Base-by-base conservation (phyloP, 352 stramenopile genomes). In the Halophytophthora polymorphica region DNA sequence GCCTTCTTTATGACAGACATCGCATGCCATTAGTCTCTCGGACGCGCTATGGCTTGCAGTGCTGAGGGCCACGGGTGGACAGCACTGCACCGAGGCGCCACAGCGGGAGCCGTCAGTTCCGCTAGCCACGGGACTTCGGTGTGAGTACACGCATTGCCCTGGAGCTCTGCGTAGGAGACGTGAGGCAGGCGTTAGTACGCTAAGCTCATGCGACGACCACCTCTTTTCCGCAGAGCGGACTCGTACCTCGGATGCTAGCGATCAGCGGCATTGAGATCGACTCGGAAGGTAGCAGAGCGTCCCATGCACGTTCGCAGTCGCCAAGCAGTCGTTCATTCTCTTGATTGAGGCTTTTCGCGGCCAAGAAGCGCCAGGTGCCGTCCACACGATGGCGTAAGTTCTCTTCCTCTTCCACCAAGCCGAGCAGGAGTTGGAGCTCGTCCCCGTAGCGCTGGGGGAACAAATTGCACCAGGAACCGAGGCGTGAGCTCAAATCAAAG, bases 361-460 rank as follows among this genome's bases (percentile, higher is more conserved):
- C 25, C 25, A 68, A 48, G 38, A 68, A 68, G 13, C 49, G 29
- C 54, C 54, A 68, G 6, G 29, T 64, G 36, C 39, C 31, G 15
- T 14, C 52, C 19, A 61, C 48, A 29, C 61, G 53, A 18, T 71
- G 49, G 12, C 45, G 43, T 17, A 64, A 39, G 6, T 61, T 19
- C 25, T 64, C 50, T 51, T 74, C 65, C 34, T 69, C 58, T 56
- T 74, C 65, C 29, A 53, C 45, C 7, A 71, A 19, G n/a, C 57
- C 58, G 13, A 74, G 41, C 53, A 71, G 19, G 21, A 59, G 58
- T 21, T 65, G 65, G 42, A 71, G 58, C 56, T 54, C 40, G 2
- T 60, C 57, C 1, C 53, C 57, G 15, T 50, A 55, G 25, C 52
- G 53, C 65, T 68, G 53, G 15, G 35, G 28, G 39, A 21, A 49